Evolutionary conservation across 495 filamentous ascomycete species (phyloP).

Genomic region (Sphaerosporella brunnea): DNA sequence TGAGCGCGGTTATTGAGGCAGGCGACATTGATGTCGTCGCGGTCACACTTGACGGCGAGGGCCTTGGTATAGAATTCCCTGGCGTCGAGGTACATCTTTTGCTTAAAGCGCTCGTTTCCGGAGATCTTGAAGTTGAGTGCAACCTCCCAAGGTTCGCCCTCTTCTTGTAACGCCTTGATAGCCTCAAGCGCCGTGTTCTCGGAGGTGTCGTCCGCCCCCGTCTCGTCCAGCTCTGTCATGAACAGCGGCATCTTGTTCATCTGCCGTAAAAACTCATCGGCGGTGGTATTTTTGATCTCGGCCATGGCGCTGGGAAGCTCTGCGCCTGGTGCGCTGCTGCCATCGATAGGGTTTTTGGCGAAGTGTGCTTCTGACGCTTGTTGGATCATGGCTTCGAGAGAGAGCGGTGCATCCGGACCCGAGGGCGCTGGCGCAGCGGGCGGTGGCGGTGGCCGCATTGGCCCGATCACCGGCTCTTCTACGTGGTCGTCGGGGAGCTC

Average conservation of each 20-base stretch:
- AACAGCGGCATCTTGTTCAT: conserved; percentile 49
- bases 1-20: conserved; percentile 74
- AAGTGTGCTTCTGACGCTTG: conserved; percentile 17
- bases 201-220: conserved; percentile 36
- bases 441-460: too few species aligned
- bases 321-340: conserved; percentile 8
- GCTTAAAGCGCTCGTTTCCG: conserved; percentile 65
- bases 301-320: conserved; percentile 19
- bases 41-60: conserved; percentile 29
- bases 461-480: too few species aligned
- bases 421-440: too few species aligned
- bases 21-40: conserved; percentile 29
- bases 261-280: conserved; percentile 22
- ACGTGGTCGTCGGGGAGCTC: too few species aligned
- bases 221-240: conserved; percentile 78
- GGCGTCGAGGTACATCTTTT: conserved; percentile 61
- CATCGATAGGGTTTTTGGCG: conserved; percentile 1
- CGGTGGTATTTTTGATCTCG: conserved; percentile 14
- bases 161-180: conserved; percentile 73
- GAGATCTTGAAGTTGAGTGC: conserved; percentile 22
- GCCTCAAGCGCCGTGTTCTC: conserved; percentile 70
- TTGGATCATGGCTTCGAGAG: conserved; percentile 12
- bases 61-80: conserved; percentile 83
- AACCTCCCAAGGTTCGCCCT: conserved; percentile 63
- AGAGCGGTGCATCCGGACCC: too few species aligned